These are phyloP conservation scores for Aphanomyces cochlioides DNA, from an alignment of 352 stramenopile genomes.

Conservation along the genomic window DNA sequence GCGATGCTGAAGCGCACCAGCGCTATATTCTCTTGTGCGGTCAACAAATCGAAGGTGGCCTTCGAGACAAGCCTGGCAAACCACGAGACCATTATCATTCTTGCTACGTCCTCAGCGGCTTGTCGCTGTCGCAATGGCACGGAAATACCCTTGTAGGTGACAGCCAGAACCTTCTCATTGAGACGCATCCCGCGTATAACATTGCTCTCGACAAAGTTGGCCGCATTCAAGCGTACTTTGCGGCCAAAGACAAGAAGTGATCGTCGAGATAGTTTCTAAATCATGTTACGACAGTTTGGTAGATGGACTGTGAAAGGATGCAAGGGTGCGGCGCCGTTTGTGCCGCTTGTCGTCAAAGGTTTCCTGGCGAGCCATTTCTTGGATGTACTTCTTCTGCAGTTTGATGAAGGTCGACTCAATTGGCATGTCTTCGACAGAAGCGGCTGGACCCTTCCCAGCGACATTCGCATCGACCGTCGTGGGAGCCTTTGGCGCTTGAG, in stretches of 20 bases:
- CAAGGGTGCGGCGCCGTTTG: slow-evolving; percentile 15
- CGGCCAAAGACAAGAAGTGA: not conserved
- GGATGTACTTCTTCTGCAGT: slow-evolving; percentile 21
- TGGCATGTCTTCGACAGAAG: slow-evolving; percentile 12
- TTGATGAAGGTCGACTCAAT: slow-evolving; percentile 27
- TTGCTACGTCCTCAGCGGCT: slow-evolving; percentile 97
- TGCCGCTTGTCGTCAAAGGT: slow-evolving; percentile 1
- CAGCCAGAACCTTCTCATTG: slow-evolving; percentile 64
- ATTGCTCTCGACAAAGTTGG: slow-evolving; percentile 84
- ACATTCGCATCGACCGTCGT: not conserved
- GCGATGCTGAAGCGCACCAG: slow-evolving; percentile 72
- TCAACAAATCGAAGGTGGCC: slow-evolving; percentile 91
- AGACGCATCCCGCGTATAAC: slow-evolving; percentile 91
- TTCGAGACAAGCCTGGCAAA: slow-evolving; percentile 94
- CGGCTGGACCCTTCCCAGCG: not conserved
- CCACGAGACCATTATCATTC: slow-evolving; percentile 98
- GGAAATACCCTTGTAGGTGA: slow-evolving; percentile 58
- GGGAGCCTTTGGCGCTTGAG: not conserved
- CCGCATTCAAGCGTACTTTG: slow-evolving; percentile 66
- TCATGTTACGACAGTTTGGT: not conserved
- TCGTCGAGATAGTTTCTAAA: too few relatives aligned
- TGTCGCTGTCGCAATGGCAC: slow-evolving; percentile 92
- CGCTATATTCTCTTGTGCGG: slow-evolving; percentile 93
- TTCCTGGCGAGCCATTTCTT: slow-evolving; percentile 19
- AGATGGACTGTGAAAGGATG: not conserved